Base-by-base conservation (phyloP, 805 yeast genomes). In the Grigorovia humatica region DNA sequence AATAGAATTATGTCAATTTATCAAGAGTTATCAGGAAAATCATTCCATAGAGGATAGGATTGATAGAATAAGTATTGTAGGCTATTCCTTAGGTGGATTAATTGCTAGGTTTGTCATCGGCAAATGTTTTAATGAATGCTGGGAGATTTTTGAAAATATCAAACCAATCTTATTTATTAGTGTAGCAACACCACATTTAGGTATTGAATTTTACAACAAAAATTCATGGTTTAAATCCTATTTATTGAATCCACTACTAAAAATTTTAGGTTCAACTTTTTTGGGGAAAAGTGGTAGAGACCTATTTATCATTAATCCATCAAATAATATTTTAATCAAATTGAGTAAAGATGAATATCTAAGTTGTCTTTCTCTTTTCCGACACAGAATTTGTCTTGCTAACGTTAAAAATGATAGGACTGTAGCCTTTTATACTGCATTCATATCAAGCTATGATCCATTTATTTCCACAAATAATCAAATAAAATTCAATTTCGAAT, bases 61-160 rank as follows among this genome's bases (percentile, higher is more conserved):
- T 57, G 67, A 48, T 51, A 61, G 81, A 57, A 77, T 91, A 48
- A 85, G 95, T 54, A 72, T 91, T 44, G 75, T 87, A 2, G 96
- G 98, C 0, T 91, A 90, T 65, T 87, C 96, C 0, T 70, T 91
- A 53, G 97, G 98, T 20, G 98, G 98, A 0, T 68, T 90, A 40
- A 80, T 91, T 35, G 74, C 89, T 0, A 72, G 97, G 48, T 89
- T 87, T 64, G 82, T 88, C 27, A 74, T 89, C 47, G 97, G 97
- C 1, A 73, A 84, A 46, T 57, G 66, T 59, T 60, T 70, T 81
- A 56, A 77, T 65, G 66, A 82, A 73, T 55, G 76, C 71, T 58
- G 74, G 70, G 54, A 72, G 74, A 1, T 78, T 75, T 62, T 87
- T 82, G 58, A 77, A 76, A 60, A 60, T 1, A 74, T 87, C 19